Evolutionary conservation across 768 basidiomycete species (phyloP), one percentile per base, ranked within the genome.

Genomic region (Xanthoconium purpureum): DNA sequence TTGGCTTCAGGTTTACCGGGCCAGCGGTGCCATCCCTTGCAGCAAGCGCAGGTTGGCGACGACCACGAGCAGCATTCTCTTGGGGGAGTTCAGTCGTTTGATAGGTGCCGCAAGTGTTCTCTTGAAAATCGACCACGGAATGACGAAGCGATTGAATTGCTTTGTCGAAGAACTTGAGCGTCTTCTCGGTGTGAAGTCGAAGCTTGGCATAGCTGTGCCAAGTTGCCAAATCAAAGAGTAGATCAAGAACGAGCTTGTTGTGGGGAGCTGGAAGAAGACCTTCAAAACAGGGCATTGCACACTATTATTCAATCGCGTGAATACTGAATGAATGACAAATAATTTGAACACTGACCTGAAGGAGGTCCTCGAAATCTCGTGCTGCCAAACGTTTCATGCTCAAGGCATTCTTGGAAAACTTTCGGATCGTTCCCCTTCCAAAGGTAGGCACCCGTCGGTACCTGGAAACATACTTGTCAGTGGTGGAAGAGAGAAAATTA

Each of bases 171-270:
- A 52, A 43, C 0, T 0, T 3, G 4, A 43, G 50, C 2, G 15
- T 43, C 6, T 52, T n/a, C 0, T 52, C 24, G 0, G 12, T 52
- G 10, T 43, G 42, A 12, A 52, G 15, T 6, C 11, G 3, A 17
- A 52, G 40, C 29, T 43, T 52, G 9, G 42, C 20, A 12, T 28
- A 35, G 5, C 20, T 6, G 6, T 52, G 50, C 33, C 33, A 49
- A 17, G 33, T 67, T 4, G 53, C 58, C n/a, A 66, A 13, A 6
- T 47, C 38, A 7, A 64, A 69, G 8, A 71, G 55, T 10, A 63
- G 50, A 1, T n/a, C n/a, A n/a, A n/a, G n/a, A n/a, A 71, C 12
- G 17, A 47, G 6, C 5, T 20, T 8, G 32, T 64, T 63, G 39
- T 63, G 48, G 1, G 50, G 51, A 6, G 32, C 9, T 1, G 32